These are phyloP conservation scores for Diplotaxis tenuifolia DNA, from an alignment of 345 rosid genomes.

Conservation along the genomic window DNA sequence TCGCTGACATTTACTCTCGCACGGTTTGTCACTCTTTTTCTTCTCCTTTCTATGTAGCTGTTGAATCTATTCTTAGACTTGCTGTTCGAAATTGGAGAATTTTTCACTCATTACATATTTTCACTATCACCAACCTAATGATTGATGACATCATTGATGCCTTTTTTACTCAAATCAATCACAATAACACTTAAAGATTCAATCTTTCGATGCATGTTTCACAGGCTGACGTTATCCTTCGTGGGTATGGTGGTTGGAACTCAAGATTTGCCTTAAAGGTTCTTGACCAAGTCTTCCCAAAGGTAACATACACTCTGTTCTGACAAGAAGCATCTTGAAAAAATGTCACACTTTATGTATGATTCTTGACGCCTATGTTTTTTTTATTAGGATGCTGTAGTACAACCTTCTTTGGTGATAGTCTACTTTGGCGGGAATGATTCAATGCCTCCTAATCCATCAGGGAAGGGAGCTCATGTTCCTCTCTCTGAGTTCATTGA, in stretches of 20 bases:
- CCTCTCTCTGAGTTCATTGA: conserved; percentile 64
- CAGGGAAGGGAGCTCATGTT: conserved; percentile 80
- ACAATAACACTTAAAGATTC: not conserved
- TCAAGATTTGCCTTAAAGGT: conserved; percentile 72
- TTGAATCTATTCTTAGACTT: not conserved
- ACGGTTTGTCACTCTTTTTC: conserved; percentile 38
- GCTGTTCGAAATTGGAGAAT: not conserved
- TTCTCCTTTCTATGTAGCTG: not conserved
- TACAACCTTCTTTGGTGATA: conserved; percentile 81
- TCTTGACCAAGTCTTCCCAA: conserved; percentile 69
- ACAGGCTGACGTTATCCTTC: conserved; percentile 74
- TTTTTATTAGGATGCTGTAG: conserved; percentile 51
- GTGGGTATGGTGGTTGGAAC: conserved; percentile 95
- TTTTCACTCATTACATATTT: not conserved
- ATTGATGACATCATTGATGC: not conserved
- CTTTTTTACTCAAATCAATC: not conserved
- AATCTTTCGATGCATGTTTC: not conserved
- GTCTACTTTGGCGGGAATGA: conserved; percentile 97
- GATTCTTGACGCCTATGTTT: not conserved
- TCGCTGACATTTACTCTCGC: conserved; percentile 75
- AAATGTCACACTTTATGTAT: conserved; percentile 1
- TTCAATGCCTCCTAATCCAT: conserved; percentile 59
- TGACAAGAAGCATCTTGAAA: not conserved
- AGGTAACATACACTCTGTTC: conserved; percentile 43
- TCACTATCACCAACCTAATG: conserved; percentile 14